phyloP scores from a whole-genome alignment of 2,329 filamentous ascomycete species.

The Coccinonectria pachysandricola region DNA sequence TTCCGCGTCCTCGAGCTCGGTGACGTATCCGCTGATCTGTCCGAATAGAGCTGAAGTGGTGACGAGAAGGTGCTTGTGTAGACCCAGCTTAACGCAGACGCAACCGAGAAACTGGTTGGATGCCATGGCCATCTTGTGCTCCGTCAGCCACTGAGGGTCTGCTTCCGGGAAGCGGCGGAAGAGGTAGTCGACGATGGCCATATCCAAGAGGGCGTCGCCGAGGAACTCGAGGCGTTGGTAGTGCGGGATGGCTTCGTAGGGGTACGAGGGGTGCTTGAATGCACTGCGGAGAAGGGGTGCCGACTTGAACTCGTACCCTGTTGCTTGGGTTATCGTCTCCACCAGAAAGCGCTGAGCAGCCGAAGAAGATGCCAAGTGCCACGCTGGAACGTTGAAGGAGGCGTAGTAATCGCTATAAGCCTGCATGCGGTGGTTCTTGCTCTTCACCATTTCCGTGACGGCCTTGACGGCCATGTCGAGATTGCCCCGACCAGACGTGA shows the following conservation, averaged over 20 bases:
- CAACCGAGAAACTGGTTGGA: conserved; percentile 89
- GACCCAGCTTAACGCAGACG: conserved; percentile 65
- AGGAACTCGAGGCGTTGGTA: conserved; percentile 92
- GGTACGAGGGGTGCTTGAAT: conserved; percentile 80
- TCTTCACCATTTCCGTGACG: conserved; percentile 61
- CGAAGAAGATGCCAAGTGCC: conserved; percentile 53
- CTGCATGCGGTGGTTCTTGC: conserved; percentile 57
- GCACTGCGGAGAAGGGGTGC: conserved; percentile 72
- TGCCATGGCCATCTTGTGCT: conserved; percentile 99
- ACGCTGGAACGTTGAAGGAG: conserved; percentile 58
- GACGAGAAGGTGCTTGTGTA: conserved; percentile 62
- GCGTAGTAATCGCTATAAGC: conserved; percentile 64
- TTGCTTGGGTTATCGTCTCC: conserved; percentile 46
- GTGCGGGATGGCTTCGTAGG: conserved; percentile 66
- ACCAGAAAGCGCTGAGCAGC: conserved; percentile 61
- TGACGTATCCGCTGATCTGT: conserved; percentile 44
- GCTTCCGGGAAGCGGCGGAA: conserved; percentile 66
- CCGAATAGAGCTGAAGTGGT: conserved; percentile 33
- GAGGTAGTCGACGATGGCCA: conserved; percentile 73
- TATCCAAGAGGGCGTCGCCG: conserved; percentile 79
- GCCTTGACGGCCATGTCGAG: conserved; percentile 51
- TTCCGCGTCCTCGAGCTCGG: conserved; percentile 43
- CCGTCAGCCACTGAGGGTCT: conserved; percentile 93
- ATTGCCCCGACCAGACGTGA: conserved; percentile 33
- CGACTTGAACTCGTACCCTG: conserved; percentile 57